A percentile compares a stretch with the other conserved stretches of the same genome.
These are phyloP conservation scores for Persicaria maculosa DNA, from an alignment of 148 eudicot species.

Conservation along the genomic window DNA sequence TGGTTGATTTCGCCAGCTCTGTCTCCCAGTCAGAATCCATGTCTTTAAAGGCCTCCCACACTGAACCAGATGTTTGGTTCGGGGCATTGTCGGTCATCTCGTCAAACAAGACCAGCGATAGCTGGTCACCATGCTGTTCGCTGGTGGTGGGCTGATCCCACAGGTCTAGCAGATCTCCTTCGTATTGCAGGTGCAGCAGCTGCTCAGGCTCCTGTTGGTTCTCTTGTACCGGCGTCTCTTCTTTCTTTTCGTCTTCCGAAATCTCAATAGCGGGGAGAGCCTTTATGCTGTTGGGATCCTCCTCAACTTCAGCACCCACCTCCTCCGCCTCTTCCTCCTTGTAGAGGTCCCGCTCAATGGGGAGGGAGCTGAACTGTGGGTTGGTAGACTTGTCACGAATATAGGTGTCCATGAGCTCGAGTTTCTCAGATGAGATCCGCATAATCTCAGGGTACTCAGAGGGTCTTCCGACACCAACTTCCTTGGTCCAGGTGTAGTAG, in stretches of 20 bases:
- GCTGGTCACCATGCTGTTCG: constrained; percentile 41
- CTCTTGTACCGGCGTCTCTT: constrained; percentile 11
- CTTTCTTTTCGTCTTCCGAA: constrained; percentile 17
- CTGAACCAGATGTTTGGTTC: constrained; percentile 19
- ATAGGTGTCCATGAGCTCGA: constrained; percentile 68
- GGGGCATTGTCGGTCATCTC: constrained; percentile 16
- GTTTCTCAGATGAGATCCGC: constrained; percentile 51
- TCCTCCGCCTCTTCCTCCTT: constrained; percentile 22
- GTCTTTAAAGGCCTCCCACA: constrained; percentile 64
- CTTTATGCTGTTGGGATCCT: constrained; percentile 56
- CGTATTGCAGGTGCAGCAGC: constrained; percentile 8
- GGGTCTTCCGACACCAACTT: constrained; percentile 42
- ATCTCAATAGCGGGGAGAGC: constrained; percentile 60
- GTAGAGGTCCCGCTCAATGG: neutral
- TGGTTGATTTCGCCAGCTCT: constrained; percentile 53
- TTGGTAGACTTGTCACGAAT: constrained; percentile 42
- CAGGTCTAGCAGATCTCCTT: constrained; percentile 52
- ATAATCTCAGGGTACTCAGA: constrained; percentile 77
- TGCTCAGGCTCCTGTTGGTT: constrained; percentile 7
- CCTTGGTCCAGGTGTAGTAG: constrained; percentile 60
- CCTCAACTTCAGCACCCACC: constrained; percentile 22
- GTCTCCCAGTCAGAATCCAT: constrained; percentile 64
- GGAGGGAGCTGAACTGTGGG: constrained; percentile 15
- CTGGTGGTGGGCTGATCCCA: constrained; percentile 38
- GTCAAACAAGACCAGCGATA: constrained; percentile 69